Percentiles rank a stretch among this genome's conserved stretches.
These are phyloP conservation scores for Tuctoria greenei DNA, from an alignment of 176 grass and related monocot species.

Conservation along the genomic window DNA sequence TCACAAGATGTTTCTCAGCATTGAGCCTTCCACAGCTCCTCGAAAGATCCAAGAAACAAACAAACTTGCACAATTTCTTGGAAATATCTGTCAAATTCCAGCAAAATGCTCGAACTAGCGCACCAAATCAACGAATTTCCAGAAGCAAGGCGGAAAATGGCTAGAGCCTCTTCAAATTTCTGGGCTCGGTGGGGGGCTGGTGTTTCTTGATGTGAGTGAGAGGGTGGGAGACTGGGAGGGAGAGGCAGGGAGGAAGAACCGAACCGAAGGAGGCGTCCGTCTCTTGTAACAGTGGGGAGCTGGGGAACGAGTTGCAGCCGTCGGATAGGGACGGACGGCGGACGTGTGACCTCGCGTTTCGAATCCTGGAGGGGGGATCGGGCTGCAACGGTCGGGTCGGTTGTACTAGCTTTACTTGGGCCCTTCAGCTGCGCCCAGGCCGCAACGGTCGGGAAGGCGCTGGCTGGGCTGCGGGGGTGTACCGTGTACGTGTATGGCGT, in stretches of 20 bases:
- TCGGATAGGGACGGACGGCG: slow-evolving; percentile 40
- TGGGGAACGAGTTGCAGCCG: slow-evolving; percentile 18
- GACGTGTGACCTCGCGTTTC: slow-evolving; percentile 34
- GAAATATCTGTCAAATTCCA: not conserved
- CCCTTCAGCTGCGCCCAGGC: not conserved
- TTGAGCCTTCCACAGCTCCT: slow-evolving; percentile 14
- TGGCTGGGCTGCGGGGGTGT: not conserved
- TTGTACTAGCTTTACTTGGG: not conserved
- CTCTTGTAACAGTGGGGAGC: slow-evolving; percentile 6
- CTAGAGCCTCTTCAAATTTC: not conserved
- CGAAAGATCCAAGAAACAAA: slow-evolving; percentile 18
- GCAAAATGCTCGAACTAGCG: not conserved
- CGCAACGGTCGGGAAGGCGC: slow-evolving; percentile 45
- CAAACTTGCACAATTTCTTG: not conserved
- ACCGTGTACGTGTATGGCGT: not conserved
- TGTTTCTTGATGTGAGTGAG: slow-evolving; percentile 37
- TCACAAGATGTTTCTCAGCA: slow-evolving; percentile 24
- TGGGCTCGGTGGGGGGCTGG: not conserved
- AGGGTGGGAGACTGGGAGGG: too few relatives aligned
- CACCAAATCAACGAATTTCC: slow-evolving; percentile 11
- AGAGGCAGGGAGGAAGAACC: not conserved
- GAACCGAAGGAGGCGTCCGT: slow-evolving; percentile 14
- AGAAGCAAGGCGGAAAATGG: not conserved
- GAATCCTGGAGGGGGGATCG: slow-evolving; percentile 40
- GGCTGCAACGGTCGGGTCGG: slow-evolving; percentile 50